Conservation (phyloP, 1,284 basidiomycete genomes). For the Moesziomyces sp. region DNA sequence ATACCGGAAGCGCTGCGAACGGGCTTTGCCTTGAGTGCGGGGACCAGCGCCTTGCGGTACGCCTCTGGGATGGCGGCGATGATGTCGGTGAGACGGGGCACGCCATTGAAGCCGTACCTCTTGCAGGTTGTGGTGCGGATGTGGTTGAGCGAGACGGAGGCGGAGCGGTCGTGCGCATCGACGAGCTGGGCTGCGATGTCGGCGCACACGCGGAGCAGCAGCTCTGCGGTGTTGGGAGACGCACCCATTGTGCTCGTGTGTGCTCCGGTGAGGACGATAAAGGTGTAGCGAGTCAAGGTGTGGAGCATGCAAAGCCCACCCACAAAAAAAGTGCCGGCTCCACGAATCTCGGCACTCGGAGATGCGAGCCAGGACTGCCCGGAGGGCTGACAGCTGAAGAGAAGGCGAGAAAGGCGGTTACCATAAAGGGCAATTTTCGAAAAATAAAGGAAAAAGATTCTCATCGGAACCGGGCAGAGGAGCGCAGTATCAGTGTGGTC, state of each 20-base stretch:
- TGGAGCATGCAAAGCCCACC: not conserved
- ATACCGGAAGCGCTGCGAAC: slow-evolving; percentile 98
- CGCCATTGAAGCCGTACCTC: slow-evolving; percentile 84
- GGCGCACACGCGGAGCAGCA: slow-evolving; percentile 88
- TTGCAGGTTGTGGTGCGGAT: slow-evolving; percentile 89
- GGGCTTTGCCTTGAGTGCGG: slow-evolving; percentile 91
- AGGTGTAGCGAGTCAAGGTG: not conserved
- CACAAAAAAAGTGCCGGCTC: slow-evolving; percentile 5
- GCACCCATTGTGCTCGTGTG: slow-evolving; percentile 39
- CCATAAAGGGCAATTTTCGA: not conserved
- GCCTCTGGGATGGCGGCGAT: slow-evolving; percentile 98
- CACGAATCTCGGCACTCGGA: slow-evolving; percentile 20
- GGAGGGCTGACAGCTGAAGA: not conserved
- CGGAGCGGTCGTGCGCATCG: slow-evolving; percentile 78
- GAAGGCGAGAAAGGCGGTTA: not conserved
- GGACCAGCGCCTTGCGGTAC: slow-evolving; percentile 89
- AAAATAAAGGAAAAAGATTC: not conserved
- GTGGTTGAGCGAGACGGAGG: slow-evolving; percentile 82
- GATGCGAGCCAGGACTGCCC: not conserved
- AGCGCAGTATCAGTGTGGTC: too few species aligned
- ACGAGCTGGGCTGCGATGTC: slow-evolving; percentile 95
- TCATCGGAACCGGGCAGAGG: slow-evolving; percentile 4
- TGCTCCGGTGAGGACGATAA: not conserved
- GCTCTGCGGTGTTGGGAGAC: slow-evolving; percentile 78
- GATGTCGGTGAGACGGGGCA: slow-evolving; percentile 94